Conservation (phyloP, 75 land plant genomes). For the Cupressus sempervirens region DNA sequence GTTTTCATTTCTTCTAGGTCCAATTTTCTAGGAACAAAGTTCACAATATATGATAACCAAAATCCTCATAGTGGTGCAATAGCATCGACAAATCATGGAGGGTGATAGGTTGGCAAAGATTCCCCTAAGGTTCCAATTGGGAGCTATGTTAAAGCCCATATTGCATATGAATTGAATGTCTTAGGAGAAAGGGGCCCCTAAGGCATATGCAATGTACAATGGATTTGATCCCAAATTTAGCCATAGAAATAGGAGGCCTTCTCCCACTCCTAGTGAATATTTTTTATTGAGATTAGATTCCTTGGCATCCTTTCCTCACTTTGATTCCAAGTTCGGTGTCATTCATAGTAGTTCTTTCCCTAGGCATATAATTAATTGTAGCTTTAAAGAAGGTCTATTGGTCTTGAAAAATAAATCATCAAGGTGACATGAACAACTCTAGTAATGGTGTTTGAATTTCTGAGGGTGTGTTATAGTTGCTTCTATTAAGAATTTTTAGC, state of each 20-base stretch:
- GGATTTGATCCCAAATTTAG: conserved; percentile 66
- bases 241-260: conserved; percentile 66
- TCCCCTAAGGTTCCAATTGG: conserved; percentile 76
- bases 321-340: conserved; percentile 47
- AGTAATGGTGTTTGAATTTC: conserved; percentile 97
- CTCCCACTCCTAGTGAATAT: conserved; percentile 59
- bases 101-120: conserved; percentile 59
- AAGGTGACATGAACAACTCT: conserved; percentile 97
- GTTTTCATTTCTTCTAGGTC: conserved; percentile 39
- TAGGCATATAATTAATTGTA: conserved; percentile 19
- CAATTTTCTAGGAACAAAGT: conserved; percentile 91
- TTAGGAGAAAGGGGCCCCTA: conserved; percentile 88
- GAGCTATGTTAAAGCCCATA: conserved; percentile 76
- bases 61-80: conserved; percentile 75
- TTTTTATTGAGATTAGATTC: conserved; percentile 27
- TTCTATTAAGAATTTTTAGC: conserved; percentile 87
- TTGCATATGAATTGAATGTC: conserved; percentile 85
- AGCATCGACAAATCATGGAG: conserved; percentile 45
- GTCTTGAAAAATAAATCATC: conserved; percentile 88
- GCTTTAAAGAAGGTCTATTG: conserved; percentile 37
- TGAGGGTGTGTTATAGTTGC: conserved; percentile 94
- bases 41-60: conserved; percentile 74
- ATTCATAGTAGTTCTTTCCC: conserved; percentile 30
- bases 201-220: conserved; percentile 83
- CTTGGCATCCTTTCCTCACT: conserved; percentile 41